Percentiles rank a stretch among this genome's conserved stretches.
These are phyloP conservation scores for Firmiana major DNA, from an alignment of 345 rosid genomes.

Conservation along the genomic window DNA sequence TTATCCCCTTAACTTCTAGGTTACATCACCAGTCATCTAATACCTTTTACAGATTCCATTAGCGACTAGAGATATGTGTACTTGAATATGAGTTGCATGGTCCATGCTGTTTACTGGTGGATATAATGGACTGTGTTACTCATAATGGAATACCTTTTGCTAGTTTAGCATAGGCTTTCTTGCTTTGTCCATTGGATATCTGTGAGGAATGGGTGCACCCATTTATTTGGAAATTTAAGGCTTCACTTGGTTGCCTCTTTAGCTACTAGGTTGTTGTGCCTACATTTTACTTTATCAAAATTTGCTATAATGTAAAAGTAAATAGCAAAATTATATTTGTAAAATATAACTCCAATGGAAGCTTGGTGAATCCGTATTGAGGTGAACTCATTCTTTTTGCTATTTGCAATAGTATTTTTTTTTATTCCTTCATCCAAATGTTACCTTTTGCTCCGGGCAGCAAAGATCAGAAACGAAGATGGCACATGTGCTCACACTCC, in stretches of 20 bases:
- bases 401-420: neutral
- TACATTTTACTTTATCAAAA: neutral
- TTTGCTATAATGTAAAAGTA: neutral
- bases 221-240: neutral
- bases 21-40: neutral
- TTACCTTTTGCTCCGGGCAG: neutral
- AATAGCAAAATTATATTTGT: neutral
- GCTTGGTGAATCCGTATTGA: neutral
- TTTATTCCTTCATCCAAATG: neutral
- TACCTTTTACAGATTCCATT: neutral
- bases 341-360: neutral
- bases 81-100: neutral
- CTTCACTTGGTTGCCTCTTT: neutral
- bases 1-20: conserved; percentile 1
- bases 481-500: neutral
- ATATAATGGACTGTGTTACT: neutral
- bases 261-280: neutral
- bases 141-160: neutral
- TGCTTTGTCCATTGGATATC: neutral
- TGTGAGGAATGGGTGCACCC: neutral
- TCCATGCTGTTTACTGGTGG: neutral
- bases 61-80: neutral
- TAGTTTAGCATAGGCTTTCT: neutral
- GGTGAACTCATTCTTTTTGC: neutral
- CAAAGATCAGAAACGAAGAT: neutral